Conservation (phyloP, 2,329 filamentous ascomycete genomes). For the Leptosphaerulina australis region DNA sequence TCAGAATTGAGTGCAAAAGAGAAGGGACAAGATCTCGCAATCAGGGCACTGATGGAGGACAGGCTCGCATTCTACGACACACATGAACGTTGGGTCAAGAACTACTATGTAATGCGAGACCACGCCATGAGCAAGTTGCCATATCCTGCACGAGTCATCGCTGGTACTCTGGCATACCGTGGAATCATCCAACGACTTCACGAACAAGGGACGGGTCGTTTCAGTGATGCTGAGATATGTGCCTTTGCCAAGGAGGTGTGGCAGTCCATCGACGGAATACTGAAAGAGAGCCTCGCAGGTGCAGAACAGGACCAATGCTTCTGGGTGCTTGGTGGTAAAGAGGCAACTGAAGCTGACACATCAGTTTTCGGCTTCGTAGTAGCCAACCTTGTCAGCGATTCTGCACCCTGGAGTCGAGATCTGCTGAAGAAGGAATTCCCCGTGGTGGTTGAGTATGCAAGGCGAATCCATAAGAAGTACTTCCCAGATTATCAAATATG, state of each 20-base stretch:
- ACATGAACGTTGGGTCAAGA: slow-evolving; percentile 64
- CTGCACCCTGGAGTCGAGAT: slow-evolving; percentile 57
- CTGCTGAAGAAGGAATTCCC: slow-evolving; percentile 56
- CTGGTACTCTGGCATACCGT: slow-evolving; percentile 60
- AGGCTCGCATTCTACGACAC: slow-evolving; percentile 63
- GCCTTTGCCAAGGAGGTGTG: slow-evolving; percentile 59
- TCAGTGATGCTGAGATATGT: slow-evolving; percentile 57
- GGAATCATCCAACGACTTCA: slow-evolving; percentile 54
- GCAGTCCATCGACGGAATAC: slow-evolving; percentile 56
- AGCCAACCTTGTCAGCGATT: slow-evolving; percentile 58
- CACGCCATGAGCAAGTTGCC: slow-evolving; percentile 57
- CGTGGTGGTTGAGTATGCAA: slow-evolving; percentile 61
- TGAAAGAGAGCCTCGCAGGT: slow-evolving; percentile 49
- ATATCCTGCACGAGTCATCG: slow-evolving; percentile 58
- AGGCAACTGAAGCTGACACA: slow-evolving; percentile 64
- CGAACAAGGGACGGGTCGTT: slow-evolving; percentile 63
- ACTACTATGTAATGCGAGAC: slow-evolving; percentile 65
- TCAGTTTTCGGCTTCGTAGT: slow-evolving; percentile 64
- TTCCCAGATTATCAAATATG: slow-evolving; percentile 63
- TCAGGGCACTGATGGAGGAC: slow-evolving; percentile 64
- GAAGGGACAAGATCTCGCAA: slow-evolving; percentile 57
- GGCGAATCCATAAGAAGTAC: slow-evolving; percentile 61
- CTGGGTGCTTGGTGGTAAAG: slow-evolving; percentile 62
- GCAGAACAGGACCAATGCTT: slow-evolving; percentile 53
- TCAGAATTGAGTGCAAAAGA: slow-evolving; percentile 47